A percentile compares a stretch with the other conserved stretches of the same genome.
Conservation (phyloP, 371 early-diverging fungal genomes). For the Mucor racemosus region DNA sequence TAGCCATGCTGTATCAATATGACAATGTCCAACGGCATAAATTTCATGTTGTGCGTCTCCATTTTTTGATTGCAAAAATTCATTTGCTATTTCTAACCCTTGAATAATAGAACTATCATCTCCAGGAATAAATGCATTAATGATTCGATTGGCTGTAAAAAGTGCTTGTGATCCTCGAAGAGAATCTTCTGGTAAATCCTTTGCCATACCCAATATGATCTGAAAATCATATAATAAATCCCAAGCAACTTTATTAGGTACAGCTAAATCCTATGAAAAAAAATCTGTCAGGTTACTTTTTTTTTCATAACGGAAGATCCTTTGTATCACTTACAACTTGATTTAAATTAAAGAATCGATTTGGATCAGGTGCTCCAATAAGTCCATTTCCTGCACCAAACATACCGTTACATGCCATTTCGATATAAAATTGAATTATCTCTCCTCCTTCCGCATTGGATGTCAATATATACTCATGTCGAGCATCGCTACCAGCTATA, state of each 20-base stretch:
- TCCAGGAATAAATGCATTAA: constrained; percentile 72
- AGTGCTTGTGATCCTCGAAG: constrained; percentile 83
- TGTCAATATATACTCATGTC: constrained; percentile 76
- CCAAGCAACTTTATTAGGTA: constrained; percentile 73
- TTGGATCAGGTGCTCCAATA: constrained; percentile 71
- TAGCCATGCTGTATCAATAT: constrained; percentile 66
- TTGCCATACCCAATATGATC: constrained; percentile 78
- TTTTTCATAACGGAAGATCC: not conserved
- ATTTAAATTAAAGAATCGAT: constrained; percentile 56
- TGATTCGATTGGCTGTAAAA: constrained; percentile 78
- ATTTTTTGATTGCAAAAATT: constrained; percentile 65
- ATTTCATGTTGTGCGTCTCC: constrained; percentile 42
- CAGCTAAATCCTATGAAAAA: constrained; percentile 58
- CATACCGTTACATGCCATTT: constrained; percentile 91
- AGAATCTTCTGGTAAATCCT: constrained; percentile 73
- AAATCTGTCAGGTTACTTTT: not conserved
- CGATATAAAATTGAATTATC: constrained; percentile 77
- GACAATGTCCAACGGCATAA: constrained; percentile 44
- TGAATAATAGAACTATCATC: constrained; percentile 51
- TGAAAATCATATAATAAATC: constrained; percentile 79
- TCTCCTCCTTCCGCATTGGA: constrained; percentile 69
- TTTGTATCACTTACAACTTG: constrained; percentile 34
- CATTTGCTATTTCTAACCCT: constrained; percentile 57
- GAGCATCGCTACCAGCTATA: constrained; percentile 59
- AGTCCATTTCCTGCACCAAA: constrained; percentile 72